Percentiles rank a stretch among this genome's conserved stretches.
phyloP scores from a whole-genome alignment of 345 rosid genomes.

The Salix viminalis region DNA sequence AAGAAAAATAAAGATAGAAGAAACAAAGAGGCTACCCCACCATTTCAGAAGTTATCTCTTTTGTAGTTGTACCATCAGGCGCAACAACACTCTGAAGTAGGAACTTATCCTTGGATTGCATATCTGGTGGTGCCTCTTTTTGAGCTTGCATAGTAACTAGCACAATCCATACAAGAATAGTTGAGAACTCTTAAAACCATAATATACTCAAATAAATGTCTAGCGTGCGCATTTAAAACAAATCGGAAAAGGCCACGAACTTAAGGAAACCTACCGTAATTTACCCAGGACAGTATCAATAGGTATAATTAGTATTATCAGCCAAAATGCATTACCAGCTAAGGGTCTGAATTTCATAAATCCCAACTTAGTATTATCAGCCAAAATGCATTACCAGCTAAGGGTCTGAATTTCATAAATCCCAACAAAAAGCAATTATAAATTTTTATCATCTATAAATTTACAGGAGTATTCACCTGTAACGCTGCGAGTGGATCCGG shows the following conservation, averaged over 20 bases:
- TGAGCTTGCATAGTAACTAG: constrained; percentile 91
- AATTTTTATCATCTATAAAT: not conserved
- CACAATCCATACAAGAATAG: constrained; percentile 17
- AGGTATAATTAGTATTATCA: not conserved
- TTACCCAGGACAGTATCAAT: not conserved
- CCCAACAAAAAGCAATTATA: not conserved
- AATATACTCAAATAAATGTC: not conserved
- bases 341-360: not conserved
- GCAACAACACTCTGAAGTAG: constrained; percentile 70
- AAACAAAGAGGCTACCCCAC: constrained; percentile 26
- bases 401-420: not conserved
- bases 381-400: not conserved
- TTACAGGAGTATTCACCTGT: constrained; percentile 40
- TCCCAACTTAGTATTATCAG: not conserved
- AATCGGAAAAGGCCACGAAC: not conserved
- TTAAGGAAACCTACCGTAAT: not conserved
- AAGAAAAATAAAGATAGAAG: not conserved
- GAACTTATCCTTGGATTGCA: constrained; percentile 91
- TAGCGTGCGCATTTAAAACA: not conserved
- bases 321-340: not conserved
- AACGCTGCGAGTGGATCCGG: constrained; percentile 56
- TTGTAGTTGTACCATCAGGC: constrained; percentile 53
- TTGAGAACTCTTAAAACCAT: not conserved
- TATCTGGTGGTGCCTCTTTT: constrained; percentile 70
- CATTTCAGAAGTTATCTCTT: constrained; percentile 57